phyloP scores from a whole-genome alignment of 768 basidiomycete species.

The Sporobolomyces roseus region DNA sequence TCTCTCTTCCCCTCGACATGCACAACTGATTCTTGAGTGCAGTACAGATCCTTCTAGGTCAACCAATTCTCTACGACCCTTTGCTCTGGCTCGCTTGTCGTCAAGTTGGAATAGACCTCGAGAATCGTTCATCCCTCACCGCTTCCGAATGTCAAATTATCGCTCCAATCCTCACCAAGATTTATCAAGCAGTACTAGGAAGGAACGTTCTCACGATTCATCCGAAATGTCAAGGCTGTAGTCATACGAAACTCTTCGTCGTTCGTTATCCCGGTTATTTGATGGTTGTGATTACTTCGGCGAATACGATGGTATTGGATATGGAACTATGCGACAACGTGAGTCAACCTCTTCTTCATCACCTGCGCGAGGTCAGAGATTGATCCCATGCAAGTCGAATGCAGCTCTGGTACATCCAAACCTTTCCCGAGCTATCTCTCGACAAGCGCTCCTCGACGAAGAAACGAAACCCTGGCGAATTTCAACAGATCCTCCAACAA shows the following conservation, averaged over 20 bases:
- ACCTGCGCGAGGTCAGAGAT: not conserved
- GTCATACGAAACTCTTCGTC: constrained; percentile 26
- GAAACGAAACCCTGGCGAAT: not conserved
- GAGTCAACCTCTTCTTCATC: not conserved
- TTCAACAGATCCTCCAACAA: constrained; percentile 19
- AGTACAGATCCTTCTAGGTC: constrained; percentile 1
- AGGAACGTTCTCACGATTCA: constrained; percentile 11
- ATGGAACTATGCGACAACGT: constrained; percentile 36
- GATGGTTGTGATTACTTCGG: constrained; percentile 30
- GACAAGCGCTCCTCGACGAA: not conserved
- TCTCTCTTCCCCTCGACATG: not conserved
- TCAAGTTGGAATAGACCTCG: not conserved
- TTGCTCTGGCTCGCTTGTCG: not conserved
- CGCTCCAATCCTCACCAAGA: not conserved
- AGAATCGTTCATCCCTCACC: not conserved
- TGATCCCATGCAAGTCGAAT: too few relatives aligned
- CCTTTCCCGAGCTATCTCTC: constrained; percentile 10
- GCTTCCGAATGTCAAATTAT: not conserved
- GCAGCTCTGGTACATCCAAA: constrained; percentile 29
- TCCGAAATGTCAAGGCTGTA: constrained; percentile 12
- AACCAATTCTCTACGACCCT: not conserved
- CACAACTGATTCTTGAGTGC: not conserved
- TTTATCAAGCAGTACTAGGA: not conserved
- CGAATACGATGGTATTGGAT: constrained; percentile 28
- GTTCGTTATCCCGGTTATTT: constrained; percentile 26